Conservation (phyloP, 306 rosid species). For the Begonia peltatifolia region DNA sequence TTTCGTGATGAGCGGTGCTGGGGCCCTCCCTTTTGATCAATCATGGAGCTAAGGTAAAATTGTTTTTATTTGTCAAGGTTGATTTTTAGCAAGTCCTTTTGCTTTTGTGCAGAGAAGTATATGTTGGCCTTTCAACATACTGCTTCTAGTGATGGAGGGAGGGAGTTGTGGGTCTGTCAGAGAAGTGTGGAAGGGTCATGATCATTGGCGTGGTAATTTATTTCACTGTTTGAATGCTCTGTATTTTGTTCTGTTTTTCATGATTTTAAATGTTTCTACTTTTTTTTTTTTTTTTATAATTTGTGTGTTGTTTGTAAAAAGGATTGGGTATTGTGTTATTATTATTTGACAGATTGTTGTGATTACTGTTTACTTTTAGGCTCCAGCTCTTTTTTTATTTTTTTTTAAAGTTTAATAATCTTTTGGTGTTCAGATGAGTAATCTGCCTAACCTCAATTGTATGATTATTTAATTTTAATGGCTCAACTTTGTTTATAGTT, state of each 20-base stretch:
- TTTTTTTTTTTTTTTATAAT: not conserved
- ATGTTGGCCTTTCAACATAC: constrained; percentile 8
- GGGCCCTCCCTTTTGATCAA: constrained; percentile 20
- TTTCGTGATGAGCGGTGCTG: constrained; percentile 33
- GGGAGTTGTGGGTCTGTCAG: not conserved
- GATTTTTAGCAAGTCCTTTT: constrained; percentile 7
- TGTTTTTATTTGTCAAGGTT: constrained; percentile 40
- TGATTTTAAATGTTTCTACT: not conserved
- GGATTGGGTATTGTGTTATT: too few relatives aligned
- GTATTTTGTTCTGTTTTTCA: not conserved
- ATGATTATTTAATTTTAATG: too few relatives aligned
- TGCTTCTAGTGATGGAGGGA: not conserved
- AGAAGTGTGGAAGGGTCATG: not conserved
- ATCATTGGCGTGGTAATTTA: not conserved
- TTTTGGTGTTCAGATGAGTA: too few relatives aligned
- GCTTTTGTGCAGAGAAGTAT: constrained; percentile 24
- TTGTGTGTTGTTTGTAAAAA: not conserved
- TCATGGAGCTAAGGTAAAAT: constrained; percentile 29
- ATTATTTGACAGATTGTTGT: too few relatives aligned
- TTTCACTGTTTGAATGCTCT: not conserved
- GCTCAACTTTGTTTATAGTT: too few relatives aligned
- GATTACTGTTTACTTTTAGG: too few relatives aligned
- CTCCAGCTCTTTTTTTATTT: too few relatives aligned
- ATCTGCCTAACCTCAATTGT: too few relatives aligned
- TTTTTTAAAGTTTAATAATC: too few relatives aligned